These are phyloP conservation scores for Trichoderma sp. DNA, from an alignment of 2,329 filamentous ascomycete species.

Conservation along the genomic window DNA sequence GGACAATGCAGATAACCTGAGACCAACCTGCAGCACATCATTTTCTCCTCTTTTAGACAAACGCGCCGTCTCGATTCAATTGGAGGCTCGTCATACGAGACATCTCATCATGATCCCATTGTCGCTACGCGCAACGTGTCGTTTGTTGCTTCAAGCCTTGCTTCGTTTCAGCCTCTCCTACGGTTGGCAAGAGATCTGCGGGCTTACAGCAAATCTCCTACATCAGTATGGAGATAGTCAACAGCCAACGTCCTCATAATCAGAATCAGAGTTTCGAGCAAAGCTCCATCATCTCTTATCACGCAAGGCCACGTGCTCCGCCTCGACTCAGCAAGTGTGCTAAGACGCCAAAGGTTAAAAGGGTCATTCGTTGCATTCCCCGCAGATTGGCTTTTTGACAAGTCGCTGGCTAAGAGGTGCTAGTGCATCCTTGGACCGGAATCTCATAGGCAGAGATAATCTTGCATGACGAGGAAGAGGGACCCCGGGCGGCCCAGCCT, in stretches of 20 bases:
- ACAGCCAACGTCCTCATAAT: not conserved
- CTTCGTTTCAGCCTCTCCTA: not conserved
- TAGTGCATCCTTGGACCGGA: not conserved
- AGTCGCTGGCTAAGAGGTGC: not conserved
- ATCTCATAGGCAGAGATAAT: conserved; percentile 34
- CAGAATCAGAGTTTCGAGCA: not conserved
- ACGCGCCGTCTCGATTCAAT: not conserved
- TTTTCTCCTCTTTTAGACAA: not conserved
- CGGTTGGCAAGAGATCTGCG: not conserved
- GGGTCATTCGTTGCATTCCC: not conserved
- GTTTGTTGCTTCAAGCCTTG: not conserved
- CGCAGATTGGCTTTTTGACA: conserved; percentile 13
- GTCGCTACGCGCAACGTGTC: not conserved
- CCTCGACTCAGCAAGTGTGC: not conserved
- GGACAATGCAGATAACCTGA: not conserved
- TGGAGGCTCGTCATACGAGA: not conserved
- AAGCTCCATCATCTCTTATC: not conserved
- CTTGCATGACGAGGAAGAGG: conserved; percentile 47
- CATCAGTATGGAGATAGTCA: not conserved
- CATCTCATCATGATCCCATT: not conserved
- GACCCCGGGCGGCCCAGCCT: conserved; percentile 44
- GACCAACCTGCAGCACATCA: not conserved
- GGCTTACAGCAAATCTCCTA: not conserved
- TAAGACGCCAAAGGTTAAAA: not conserved
- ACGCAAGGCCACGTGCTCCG: conserved; percentile 39